A percentile compares a stretch with the other conserved stretches of the same genome.
These are phyloP conservation scores for Beauveria bassiana DNA, from an alignment of 2,329 filamentous ascomycete genomes.

Conservation along the genomic window DNA sequence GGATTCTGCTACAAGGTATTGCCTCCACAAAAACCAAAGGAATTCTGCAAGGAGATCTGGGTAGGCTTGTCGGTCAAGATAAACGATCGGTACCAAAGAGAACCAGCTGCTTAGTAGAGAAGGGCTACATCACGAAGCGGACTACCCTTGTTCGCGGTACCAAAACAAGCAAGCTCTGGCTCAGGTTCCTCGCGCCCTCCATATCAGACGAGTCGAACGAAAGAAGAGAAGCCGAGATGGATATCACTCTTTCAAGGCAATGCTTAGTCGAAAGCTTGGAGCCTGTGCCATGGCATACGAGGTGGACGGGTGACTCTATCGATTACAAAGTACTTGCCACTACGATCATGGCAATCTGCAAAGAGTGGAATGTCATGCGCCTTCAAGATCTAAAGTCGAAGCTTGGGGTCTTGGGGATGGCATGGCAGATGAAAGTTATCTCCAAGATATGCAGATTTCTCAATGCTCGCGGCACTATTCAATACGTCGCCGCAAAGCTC, in stretches of 20 bases:
- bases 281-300: conserved; percentile 46
- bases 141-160: conserved; percentile 50
- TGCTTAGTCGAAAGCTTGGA: conserved; percentile 38
- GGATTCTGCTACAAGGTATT: conserved; percentile 50
- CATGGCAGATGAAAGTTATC: conserved; percentile 53
- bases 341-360: conserved; percentile 48
- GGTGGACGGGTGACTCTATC: conserved; percentile 51
- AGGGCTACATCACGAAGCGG: conserved; percentile 56
- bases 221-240: conserved; percentile 19
- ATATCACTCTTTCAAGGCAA: conserved; percentile 32
- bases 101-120: conserved; percentile 50
- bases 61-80: conserved; percentile 50
- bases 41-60: conserved; percentile 54
- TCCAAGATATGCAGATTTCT: conserved; percentile 52
- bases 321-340: conserved; percentile 51
- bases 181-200: conserved; percentile 45
- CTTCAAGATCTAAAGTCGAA: conserved; percentile 51
- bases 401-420: conserved; percentile 45
- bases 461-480: conserved; percentile 45
- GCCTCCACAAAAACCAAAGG: conserved; percentile 46
- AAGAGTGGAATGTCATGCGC: conserved; percentile 51
- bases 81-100: conserved; percentile 56
- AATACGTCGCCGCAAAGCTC: conserved; percentile 50
- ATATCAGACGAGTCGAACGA: conserved; percentile 28
- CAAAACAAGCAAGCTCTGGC: conserved; percentile 57